Conservation (phyloP, 495 filamentous ascomycete species). For the Talaromyces stipitatus region DNA sequence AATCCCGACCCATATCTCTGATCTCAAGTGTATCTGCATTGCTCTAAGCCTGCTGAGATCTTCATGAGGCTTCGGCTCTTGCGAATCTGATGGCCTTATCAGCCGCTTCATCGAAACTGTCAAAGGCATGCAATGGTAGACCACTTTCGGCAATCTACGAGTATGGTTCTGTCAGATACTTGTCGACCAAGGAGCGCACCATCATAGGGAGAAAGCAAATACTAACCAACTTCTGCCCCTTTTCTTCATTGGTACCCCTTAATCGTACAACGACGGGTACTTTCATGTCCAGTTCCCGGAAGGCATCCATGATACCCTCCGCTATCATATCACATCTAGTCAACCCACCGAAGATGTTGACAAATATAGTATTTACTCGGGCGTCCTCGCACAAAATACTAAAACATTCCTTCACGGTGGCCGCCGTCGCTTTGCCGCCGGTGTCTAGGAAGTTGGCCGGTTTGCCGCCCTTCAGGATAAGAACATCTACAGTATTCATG, state of each 20-base stretch:
- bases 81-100: constrained; percentile 66
- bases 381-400: constrained; percentile 61
- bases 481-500: constrained; percentile 86
- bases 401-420: constrained; percentile 73
- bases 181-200: not conserved
- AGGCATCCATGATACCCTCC: constrained; percentile 69
- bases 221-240: constrained; percentile 63
- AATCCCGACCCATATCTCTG: not conserved
- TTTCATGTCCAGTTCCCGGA: constrained; percentile 58
- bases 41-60: not conserved
- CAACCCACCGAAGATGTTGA: constrained; percentile 88
- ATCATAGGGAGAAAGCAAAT: constrained; percentile 8
- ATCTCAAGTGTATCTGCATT: not conserved
- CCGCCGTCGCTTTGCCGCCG: constrained; percentile 81
- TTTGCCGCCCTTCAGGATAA: constrained; percentile 54
- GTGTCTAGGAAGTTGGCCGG: constrained; percentile 85
- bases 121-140: constrained; percentile 65
- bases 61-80: not conserved
- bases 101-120: constrained; percentile 75
- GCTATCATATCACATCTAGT: constrained; percentile 88
- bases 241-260: constrained; percentile 73
- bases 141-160: constrained; percentile 63
- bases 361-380: constrained; percentile 67
- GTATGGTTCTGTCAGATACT: too few relatives aligned
- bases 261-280: constrained; percentile 80